These are phyloP conservation scores for Solanum chilense DNA, from an alignment of 257 asterid genomes.

Conservation along the genomic window DNA sequence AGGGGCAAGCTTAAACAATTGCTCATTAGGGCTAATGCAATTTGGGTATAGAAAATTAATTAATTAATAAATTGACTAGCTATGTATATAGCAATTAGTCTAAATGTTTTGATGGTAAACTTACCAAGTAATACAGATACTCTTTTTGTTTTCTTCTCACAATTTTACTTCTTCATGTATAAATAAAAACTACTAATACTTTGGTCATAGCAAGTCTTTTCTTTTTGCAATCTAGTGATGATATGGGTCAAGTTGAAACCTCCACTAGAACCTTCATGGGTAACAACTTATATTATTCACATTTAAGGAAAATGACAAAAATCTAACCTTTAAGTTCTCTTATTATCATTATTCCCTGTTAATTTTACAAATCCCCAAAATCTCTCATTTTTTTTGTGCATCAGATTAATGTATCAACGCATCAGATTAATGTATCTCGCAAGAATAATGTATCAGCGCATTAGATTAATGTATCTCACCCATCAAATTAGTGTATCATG, in stretches of 20 bases:
- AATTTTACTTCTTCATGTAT: neutral
- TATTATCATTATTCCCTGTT: too few relatives aligned
- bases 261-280: neutral
- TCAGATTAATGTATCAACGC: too few relatives aligned
- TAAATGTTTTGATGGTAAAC: neutral
- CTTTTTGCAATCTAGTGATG: neutral
- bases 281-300: too few relatives aligned
- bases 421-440: too few relatives aligned
- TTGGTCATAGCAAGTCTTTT: neutral
- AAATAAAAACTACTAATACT: neutral
- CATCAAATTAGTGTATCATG: too few relatives aligned
- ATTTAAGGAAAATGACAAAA: too few relatives aligned
- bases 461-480: too few relatives aligned
- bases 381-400: too few relatives aligned
- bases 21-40: neutral
- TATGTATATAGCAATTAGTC: neutral
- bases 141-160: neutral
- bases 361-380: too few relatives aligned
- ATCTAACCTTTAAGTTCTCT: too few relatives aligned
- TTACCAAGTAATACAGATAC: neutral
- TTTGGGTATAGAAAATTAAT: neutral
- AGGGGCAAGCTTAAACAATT: neutral
- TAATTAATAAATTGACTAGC: neutral
- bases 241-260: neutral
- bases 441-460: too few relatives aligned